Percentiles rank a stretch among this genome's conserved stretches.
phyloP scores from a whole-genome alignment of 1,139 yeast species.

The Lodderomyces oxycetoniae region DNA sequence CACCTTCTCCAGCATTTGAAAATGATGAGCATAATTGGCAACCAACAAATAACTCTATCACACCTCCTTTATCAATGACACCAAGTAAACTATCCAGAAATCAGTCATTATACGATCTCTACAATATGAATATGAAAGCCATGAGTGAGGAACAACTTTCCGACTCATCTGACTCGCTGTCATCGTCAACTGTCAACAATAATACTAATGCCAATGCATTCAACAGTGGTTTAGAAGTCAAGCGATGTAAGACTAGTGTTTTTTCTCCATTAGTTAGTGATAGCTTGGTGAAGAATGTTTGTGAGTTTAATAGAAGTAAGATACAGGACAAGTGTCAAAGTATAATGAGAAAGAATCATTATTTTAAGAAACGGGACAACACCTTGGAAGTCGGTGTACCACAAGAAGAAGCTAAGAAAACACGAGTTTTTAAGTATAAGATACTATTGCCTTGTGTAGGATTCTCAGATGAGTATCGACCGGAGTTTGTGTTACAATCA shows the following conservation, averaged over 20 bases:
- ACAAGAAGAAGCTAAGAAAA: not conserved
- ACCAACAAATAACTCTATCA: slow-evolving; percentile 10
- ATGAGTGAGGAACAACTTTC: slow-evolving; percentile 10
- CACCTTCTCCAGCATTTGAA: slow-evolving; percentile 48
- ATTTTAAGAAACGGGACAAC: slow-evolving; percentile 3
- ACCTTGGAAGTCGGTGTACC: slow-evolving; percentile 3
- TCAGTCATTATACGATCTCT: slow-evolving; percentile 37
- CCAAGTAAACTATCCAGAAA: slow-evolving; percentile 29
- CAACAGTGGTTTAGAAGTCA: slow-evolving; percentile 18
- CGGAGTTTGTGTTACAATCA: slow-evolving; percentile 48
- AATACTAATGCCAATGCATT: slow-evolving; percentile 3
- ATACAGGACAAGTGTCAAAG: slow-evolving; percentile 25
- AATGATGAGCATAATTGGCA: slow-evolving; percentile 41
- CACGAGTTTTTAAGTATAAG: slow-evolving; percentile 17
- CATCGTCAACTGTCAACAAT: slow-evolving; percentile 2
- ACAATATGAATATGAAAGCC: slow-evolving; percentile 14
- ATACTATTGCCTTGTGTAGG: slow-evolving; percentile 43
- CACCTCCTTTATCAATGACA: slow-evolving; percentile 11
- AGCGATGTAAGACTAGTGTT: slow-evolving; percentile 26
- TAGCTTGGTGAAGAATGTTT: slow-evolving; percentile 18
- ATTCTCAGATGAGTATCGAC: slow-evolving; percentile 48
- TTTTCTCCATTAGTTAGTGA: slow-evolving; percentile 22
- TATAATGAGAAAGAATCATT: slow-evolving; percentile 23
- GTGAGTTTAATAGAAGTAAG: slow-evolving; percentile 21
- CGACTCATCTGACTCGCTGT: slow-evolving; percentile 1